Evolutionary conservation across 2,329 filamentous ascomycete genomes (phyloP).

Genomic region (Chaetomiaceae sp.): DNA sequence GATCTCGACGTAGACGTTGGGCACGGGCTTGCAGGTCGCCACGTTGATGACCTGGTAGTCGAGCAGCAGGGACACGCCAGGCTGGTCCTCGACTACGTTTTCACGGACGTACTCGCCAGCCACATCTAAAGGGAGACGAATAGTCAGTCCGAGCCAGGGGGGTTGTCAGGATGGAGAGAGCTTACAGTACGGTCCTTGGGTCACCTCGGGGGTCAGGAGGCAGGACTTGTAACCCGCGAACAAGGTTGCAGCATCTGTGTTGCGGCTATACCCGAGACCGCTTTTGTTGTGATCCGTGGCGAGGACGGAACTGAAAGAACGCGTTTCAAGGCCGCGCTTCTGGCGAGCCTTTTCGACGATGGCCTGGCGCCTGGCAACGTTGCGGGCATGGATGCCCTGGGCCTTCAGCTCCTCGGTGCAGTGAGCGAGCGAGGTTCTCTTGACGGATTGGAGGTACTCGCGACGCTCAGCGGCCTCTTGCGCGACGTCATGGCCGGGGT

Average conservation of each 20-base stretch:
- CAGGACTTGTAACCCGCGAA: conserved; percentile 44
- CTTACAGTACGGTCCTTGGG: conserved; percentile 49
- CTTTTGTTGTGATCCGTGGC: conserved; percentile 37
- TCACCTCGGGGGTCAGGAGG: conserved; percentile 47
- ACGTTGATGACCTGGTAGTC: conserved; percentile 47
- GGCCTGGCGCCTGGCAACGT: conserved; percentile 34
- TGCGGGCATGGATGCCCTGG: conserved; percentile 34
- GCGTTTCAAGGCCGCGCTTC: conserved; percentile 31
- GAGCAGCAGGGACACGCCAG: conserved; percentile 40
- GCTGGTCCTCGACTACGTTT: conserved; percentile 40
- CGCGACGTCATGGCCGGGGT: conserved; percentile 39
- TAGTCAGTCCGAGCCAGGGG: neutral
- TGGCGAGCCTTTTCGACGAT: conserved; percentile 31
- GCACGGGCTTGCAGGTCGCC: conserved; percentile 44
- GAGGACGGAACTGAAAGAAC: conserved; percentile 33
- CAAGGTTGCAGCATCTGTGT: conserved; percentile 34
- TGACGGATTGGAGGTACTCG: conserved; percentile 31
- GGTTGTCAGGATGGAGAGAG: neutral
- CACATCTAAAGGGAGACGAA: conserved; percentile 34
- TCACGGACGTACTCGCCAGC: conserved; percentile 42
- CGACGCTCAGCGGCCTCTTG: conserved; percentile 39
- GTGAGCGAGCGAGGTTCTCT: conserved; percentile 34
- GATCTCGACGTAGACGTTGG: conserved; percentile 40
- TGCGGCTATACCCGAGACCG: conserved; percentile 29
- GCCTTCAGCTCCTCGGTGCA: conserved; percentile 37